Conservation (phyloP, 495 filamentous ascomycete species). For the Neurospora sp. region DNA sequence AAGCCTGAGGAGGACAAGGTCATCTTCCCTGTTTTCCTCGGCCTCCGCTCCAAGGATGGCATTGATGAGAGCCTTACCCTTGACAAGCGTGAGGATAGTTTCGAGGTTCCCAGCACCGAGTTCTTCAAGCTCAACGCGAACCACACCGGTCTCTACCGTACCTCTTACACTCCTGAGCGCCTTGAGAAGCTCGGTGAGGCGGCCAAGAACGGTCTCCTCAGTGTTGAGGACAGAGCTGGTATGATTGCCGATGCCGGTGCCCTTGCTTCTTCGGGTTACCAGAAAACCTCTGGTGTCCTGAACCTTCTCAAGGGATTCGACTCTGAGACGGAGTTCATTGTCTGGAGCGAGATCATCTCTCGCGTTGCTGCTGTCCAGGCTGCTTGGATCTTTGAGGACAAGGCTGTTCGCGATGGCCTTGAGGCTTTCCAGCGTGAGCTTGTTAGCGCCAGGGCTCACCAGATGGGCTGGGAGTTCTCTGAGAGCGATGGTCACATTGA, state of each 20-base stretch:
- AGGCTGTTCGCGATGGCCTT: conserved; percentile 60
- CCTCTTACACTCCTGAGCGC: conserved; percentile 56
- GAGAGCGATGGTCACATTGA: conserved; percentile 76
- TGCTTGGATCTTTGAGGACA: conserved; percentile 84
- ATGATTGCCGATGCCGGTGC: conserved; percentile 95
- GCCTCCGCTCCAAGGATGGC: conserved; percentile 56
- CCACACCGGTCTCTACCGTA: conserved; percentile 65
- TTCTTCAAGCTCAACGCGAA: conserved; percentile 77
- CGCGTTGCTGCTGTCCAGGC: conserved; percentile 64
- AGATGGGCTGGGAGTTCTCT: conserved; percentile 80
- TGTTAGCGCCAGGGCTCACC: conserved; percentile 65
- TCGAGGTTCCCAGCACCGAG: conserved; percentile 52
- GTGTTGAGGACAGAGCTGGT: conserved; percentile 87
- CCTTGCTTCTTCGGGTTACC: conserved; percentile 80
- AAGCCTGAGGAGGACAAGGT: conserved; percentile 79
- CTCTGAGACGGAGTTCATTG: conserved; percentile 77
- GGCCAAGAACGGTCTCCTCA: conserved; percentile 75
- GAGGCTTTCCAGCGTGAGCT: conserved; percentile 72
- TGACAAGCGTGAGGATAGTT: conserved; percentile 60
- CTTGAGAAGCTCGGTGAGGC: conserved; percentile 67
- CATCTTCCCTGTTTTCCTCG: conserved; percentile 62
- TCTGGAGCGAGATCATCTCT: conserved; percentile 84
- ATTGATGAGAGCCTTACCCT: conserved; percentile 55
- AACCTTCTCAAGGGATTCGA: conserved; percentile 78
- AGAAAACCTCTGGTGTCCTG: conserved; percentile 82